Base-by-base conservation (phyloP, 73 alveolate genomes). In the Paramecium pentaurelia region DNA sequence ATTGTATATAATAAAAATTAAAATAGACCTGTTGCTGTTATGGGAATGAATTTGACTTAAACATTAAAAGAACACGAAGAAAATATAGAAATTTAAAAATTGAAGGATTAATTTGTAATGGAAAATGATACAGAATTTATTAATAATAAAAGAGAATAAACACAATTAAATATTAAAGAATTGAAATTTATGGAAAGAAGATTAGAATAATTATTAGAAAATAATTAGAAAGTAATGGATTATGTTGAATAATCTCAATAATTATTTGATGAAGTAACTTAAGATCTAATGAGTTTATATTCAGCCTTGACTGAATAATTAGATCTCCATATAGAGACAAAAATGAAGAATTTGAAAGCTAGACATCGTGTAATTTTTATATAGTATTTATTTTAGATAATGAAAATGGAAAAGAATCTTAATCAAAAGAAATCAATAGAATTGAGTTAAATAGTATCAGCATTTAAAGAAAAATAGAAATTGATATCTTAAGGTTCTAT, bases 11-110 rank as follows among this genome's bases (percentile, higher is more conserved):
- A 27, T 9, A 40, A 0, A 40, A 40, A 40, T 49, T 0, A n/a
- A 0, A 42, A 27, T 42, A 80, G 91, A 14, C 91, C 91, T 45
- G 91, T 80, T 80, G 91, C 77, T 11, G 91, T 80, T 45, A 80
- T 80, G 91, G 77, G 73, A 44, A 44, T 80, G 75, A 80, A 80
- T 80, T 80, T 80, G 14, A 20, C 91, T 20, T 32, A 80, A 12
- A 80, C 91, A 40, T 36, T 80, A 8, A 40, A 44, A 44, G 44
- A 80, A 1, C 44, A 80, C 2, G 75, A 45, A 25, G 91, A 80
- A 25, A 49, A 80, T 47, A 44, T 45, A 7, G 71, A 80, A 27
- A 47, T 80, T 12, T 10, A 47, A 25, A 45, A 80, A 25, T 18
- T 42, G 18, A 80, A 80, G 47, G 75, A 80, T 34, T 12, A 45